Percentiles rank a stretch among this genome's conserved stretches.
Conservation (phyloP, 2,329 filamentous ascomycete genomes). For the Ceratocystis cubensis region DNA sequence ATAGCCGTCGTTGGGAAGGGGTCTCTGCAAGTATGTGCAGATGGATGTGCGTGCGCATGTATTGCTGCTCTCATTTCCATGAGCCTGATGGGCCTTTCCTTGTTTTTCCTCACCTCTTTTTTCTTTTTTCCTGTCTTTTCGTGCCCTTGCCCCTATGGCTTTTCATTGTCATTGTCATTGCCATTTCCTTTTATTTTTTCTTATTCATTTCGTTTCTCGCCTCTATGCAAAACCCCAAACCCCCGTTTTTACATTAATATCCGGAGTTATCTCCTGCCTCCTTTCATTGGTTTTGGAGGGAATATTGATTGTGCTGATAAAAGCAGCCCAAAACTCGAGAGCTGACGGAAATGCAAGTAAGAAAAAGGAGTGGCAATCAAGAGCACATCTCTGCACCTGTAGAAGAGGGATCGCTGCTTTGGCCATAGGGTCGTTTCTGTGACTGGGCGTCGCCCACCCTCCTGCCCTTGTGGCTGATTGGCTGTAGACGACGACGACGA, state of each 20-base stretch:
- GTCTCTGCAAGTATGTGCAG: background rate
- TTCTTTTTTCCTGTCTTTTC: background rate
- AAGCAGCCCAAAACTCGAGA: too few relatives aligned
- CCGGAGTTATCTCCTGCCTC: background rate
- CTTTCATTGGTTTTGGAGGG: background rate
- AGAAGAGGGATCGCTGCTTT: too few relatives aligned
- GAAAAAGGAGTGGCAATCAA: background rate
- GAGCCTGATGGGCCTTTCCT: background rate
- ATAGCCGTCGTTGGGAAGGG: background rate
- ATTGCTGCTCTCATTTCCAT: background rate
- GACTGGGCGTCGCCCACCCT: too few relatives aligned
- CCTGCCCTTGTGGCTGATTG: too few relatives aligned
- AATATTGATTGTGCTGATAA: background rate
- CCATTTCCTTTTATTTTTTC: background rate
- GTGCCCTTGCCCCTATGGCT: background rate
- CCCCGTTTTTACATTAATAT: background rate
- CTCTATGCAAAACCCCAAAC: conserved; percentile 2
- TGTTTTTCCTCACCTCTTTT: background rate
- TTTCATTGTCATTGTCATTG: background rate
- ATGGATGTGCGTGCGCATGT: background rate
- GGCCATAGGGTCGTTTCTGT: too few relatives aligned
- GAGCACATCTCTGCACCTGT: background rate
- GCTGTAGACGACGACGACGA: too few relatives aligned
- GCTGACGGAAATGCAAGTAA: too few relatives aligned
- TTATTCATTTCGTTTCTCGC: conserved; percentile 10